Percentiles rank a stretch among this genome's conserved stretches.
phyloP scores from a whole-genome alignment of 2,329 filamentous ascomycete species.

The Ophiostoma sp. region DNA sequence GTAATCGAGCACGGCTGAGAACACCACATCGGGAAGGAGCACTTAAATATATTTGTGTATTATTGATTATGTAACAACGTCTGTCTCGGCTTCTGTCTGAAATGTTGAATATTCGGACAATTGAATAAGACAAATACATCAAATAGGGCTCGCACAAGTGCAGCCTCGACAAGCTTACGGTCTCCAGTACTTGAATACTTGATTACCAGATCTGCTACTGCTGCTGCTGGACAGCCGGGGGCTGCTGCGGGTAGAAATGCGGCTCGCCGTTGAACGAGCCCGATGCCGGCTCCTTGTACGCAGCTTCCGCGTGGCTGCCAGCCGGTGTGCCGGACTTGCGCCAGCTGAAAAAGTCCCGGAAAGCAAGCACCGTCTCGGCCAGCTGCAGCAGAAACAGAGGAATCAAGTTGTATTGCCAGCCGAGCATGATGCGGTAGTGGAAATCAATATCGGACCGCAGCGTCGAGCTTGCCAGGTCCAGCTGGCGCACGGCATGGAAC shows the following conservation, averaged over 20 bases:
- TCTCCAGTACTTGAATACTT: background rate
- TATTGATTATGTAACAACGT: too few relatives aligned
- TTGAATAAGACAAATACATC: background rate
- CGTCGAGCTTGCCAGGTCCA: constrained; percentile 31
- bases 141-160: background rate
- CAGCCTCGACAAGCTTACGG: too few relatives aligned
- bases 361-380: constrained; percentile 24
- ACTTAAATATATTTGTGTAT: background rate
- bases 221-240: background rate
- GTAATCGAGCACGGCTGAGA: background rate
- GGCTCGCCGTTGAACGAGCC: background rate
- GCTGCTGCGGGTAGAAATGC: background rate
- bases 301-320: background rate
- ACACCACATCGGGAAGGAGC: background rate
- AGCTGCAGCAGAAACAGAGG: constrained; percentile 30
- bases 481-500: constrained; percentile 34
- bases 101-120: too few relatives aligned
- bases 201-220: background rate
- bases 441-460: constrained; percentile 26
- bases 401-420: constrained; percentile 39
- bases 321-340: background rate
- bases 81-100: too few relatives aligned
- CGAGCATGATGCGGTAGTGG: constrained; percentile 33
- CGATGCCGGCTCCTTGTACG: background rate
- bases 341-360: constrained; percentile 19